Conservation (phyloP, 768 basidiomycete species). For the Suillus clintonianus region DNA sequence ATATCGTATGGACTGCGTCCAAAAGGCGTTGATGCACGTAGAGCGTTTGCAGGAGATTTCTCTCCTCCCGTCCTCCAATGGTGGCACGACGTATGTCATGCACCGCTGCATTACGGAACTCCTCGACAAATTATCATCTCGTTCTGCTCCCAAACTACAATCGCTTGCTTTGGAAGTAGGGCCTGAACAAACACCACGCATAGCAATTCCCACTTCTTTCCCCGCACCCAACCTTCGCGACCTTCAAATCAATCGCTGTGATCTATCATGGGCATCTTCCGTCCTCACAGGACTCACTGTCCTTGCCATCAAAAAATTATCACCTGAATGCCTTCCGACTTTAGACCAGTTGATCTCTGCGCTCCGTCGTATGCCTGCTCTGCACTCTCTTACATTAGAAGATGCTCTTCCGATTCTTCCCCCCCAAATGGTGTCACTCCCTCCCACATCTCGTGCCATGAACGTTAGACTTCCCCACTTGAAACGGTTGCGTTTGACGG, state of each 20-base stretch:
- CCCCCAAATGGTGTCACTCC: not conserved
- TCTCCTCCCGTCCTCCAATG: slow-evolving; percentile 19
- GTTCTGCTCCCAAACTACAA: slow-evolving; percentile 33
- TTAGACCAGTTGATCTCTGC: slow-evolving; percentile 31
- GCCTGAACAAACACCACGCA: not conserved
- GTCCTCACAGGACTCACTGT: slow-evolving; percentile 37
- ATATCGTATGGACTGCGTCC: slow-evolving; percentile 31
- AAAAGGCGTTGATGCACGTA: slow-evolving; percentile 32
- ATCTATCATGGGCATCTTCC: slow-evolving; percentile 38
- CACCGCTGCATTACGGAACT: slow-evolving; percentile 25
- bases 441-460: not conserved
- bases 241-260: slow-evolving; percentile 37
- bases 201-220: slow-evolving; percentile 5
- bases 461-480: not conserved
- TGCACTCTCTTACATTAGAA: slow-evolving; percentile 37
- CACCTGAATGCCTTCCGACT: slow-evolving; percentile 27
- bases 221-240: slow-evolving; percentile 34
- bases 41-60: slow-evolving; percentile 37
- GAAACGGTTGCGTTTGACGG: not conserved
- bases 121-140: slow-evolving; percentile 19
- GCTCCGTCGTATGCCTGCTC: slow-evolving; percentile 35
- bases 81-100: slow-evolving; percentile 18
- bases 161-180: slow-evolving; percentile 28
- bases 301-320: slow-evolving; percentile 36
- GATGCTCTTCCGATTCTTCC: slow-evolving; percentile 31